Conservation (phyloP, 1,284 basidiomycete species). For the Cryptococcus amylolentus region DNA sequence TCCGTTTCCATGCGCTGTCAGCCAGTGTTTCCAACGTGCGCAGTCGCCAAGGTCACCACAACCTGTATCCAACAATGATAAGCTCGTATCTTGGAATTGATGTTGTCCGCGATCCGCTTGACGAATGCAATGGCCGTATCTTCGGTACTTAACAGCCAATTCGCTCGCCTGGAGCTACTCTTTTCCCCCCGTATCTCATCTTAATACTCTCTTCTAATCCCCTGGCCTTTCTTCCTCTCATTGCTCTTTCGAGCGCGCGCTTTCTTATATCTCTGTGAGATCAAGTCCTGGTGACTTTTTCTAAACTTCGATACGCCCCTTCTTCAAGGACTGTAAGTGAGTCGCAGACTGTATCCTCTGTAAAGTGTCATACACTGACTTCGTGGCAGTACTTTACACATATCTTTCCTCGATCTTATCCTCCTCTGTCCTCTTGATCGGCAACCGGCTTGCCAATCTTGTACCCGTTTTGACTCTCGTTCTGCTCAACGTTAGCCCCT, state of each 20-base stretch:
- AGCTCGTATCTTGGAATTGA: no score
- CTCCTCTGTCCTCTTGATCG: neutral
- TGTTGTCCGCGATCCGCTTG: no score
- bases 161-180: neutral
- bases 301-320: no score
- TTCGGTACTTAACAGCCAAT: no score
- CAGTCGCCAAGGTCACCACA: no score
- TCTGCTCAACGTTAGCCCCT: neutral
- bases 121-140: no score
- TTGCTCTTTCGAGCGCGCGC: neutral
- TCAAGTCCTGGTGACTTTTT: conserved; percentile 5
- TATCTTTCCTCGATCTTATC: neutral
- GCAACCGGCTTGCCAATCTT: neutral
- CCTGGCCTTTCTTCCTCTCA: neutral
- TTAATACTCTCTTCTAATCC: no score
- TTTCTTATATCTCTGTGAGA: neutral
- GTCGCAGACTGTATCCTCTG: neutral
- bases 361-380: neutral
- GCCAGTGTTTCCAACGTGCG: no score
- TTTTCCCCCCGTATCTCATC: neutral
- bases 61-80: no score
- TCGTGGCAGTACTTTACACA: neutral
- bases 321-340: neutral
- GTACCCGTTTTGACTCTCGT: neutral
- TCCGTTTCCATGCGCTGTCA: no score